Conservation (phyloP, 371 early-diverging fungal genomes). For the Smittium culicis region DNA sequence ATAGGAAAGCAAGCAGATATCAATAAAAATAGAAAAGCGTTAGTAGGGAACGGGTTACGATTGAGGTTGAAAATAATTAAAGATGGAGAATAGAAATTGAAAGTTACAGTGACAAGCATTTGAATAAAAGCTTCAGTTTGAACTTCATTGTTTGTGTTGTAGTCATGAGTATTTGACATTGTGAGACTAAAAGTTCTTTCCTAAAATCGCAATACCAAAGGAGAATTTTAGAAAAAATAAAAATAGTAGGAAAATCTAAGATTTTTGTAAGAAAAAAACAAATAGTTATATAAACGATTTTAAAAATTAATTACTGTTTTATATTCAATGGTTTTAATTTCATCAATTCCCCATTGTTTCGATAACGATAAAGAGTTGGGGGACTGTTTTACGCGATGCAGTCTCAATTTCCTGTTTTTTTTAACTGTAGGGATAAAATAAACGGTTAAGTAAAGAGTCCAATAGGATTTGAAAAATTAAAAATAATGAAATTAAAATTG, state of each 20-base stretch:
- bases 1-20: not conserved
- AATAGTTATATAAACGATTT: too few species aligned
- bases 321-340: slow-evolving; percentile 10
- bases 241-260: not conserved
- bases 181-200: slow-evolving; percentile 5
- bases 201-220: too few species aligned
- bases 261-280: not conserved
- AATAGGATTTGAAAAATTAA: too few species aligned
- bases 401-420: slow-evolving; percentile 28
- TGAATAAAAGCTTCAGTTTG: slow-evolving; percentile 7
- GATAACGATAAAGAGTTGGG: slow-evolving; percentile 18
- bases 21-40: not conserved
- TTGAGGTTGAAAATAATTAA: too few species aligned
- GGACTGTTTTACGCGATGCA: slow-evolving; percentile 27
- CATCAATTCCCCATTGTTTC: slow-evolving; percentile 27
- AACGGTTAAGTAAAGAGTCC: not conserved
- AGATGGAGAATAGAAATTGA: not conserved
- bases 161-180: not conserved
- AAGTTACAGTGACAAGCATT: slow-evolving; percentile 4
- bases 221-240: too few species aligned
- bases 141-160: not conserved
- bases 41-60: too few species aligned
- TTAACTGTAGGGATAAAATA: slow-evolving; percentile 18
- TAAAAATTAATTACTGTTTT: slow-evolving; percentile 2
- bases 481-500: too few species aligned